Evolutionary conservation across 768 basidiomycete species (phyloP).

Genomic region (Coprinopsis cinerea): DNA sequence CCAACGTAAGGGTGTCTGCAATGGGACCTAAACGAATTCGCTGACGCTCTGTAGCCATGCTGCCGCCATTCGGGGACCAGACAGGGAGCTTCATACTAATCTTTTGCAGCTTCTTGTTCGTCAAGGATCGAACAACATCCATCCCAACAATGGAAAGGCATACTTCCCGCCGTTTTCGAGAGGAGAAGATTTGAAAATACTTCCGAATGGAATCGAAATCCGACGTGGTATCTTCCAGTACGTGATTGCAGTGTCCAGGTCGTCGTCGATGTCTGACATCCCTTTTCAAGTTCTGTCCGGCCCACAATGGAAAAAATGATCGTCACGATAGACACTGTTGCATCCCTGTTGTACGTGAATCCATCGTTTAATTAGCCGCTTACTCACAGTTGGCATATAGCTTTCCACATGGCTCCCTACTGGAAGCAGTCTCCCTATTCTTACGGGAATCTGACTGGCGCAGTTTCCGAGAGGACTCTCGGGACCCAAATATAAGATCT

Average conservation of each 20-base stretch:
- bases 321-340: slow-evolving; percentile 38
- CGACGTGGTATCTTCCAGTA: slow-evolving; percentile 49
- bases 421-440: not conserved
- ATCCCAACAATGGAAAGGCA: slow-evolving; percentile 40
- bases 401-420: not conserved
- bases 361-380: slow-evolving; percentile 13
- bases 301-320: slow-evolving; percentile 30
- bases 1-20: not conserved
- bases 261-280: not conserved
- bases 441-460: slow-evolving; percentile 7
- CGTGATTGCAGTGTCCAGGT: not conserved
- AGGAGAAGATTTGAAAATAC: not conserved
- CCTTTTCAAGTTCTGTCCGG: slow-evolving; percentile 32
- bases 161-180: no score
- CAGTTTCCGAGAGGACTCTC: no score
- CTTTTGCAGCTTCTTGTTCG: slow-evolving; percentile 44
- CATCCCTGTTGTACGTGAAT: slow-evolving; percentile 31
- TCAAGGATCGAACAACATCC: slow-evolving; percentile 36
- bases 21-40: no score
- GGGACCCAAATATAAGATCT: no score
- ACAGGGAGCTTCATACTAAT: slow-evolving; percentile 33
- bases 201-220: slow-evolving; percentile 31
- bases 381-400: not conserved
- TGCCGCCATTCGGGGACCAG: slow-evolving; percentile 13
- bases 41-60: not conserved